phyloP scores from a whole-genome alignment of 495 filamentous ascomycete genomes.

The Baudoinia panamericana region DNA sequence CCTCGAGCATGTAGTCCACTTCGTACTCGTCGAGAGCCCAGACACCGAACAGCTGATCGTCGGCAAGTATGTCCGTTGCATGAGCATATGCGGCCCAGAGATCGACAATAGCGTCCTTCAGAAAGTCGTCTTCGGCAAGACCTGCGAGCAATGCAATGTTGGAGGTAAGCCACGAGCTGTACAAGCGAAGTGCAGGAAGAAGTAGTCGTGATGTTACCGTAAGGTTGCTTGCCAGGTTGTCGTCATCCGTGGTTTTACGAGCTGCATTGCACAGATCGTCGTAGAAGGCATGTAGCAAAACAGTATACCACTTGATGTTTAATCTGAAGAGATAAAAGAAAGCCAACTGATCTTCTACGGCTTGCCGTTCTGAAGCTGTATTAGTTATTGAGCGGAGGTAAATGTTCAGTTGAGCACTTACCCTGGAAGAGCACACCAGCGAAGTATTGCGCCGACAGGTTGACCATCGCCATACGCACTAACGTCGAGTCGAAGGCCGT shows the following conservation, averaged over 20 bases:
- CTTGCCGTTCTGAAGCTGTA: slow-evolving; percentile 6
- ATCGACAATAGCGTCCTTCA: slow-evolving; percentile 37
- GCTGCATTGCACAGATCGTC: slow-evolving; percentile 44
- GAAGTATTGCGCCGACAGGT: slow-evolving; percentile 68
- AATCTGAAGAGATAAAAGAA: slow-evolving; percentile 63
- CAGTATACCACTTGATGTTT: slow-evolving; percentile 71
- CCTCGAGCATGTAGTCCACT: slow-evolving; percentile 58
- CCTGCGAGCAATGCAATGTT: slow-evolving; percentile 32
- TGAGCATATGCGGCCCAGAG: slow-evolving; percentile 16
- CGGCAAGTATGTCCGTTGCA: slow-evolving; percentile 9
- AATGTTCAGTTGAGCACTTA: too few species aligned
- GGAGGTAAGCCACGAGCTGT: slow-evolving; percentile 56
- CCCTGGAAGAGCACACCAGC: slow-evolving; percentile 48
- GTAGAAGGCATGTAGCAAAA: slow-evolving; percentile 59
- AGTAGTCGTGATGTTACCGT: slow-evolving; percentile 51
- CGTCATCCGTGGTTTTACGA: neutral
- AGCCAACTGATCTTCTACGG: slow-evolving; percentile 35
- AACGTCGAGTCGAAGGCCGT: slow-evolving; percentile 46
- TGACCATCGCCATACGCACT: slow-evolving; percentile 70
- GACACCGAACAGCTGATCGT: slow-evolving; percentile 12
- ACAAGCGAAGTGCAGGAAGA: slow-evolving; percentile 56
- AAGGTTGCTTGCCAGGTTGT: slow-evolving; percentile 39
- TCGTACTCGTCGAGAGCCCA: slow-evolving; percentile 31
- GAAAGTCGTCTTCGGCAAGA: slow-evolving; percentile 36
- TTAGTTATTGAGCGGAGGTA: too few species aligned